Evolutionary conservation across 2,329 filamentous ascomycete species (phyloP).

Genomic region (Fusarium sp.): DNA sequence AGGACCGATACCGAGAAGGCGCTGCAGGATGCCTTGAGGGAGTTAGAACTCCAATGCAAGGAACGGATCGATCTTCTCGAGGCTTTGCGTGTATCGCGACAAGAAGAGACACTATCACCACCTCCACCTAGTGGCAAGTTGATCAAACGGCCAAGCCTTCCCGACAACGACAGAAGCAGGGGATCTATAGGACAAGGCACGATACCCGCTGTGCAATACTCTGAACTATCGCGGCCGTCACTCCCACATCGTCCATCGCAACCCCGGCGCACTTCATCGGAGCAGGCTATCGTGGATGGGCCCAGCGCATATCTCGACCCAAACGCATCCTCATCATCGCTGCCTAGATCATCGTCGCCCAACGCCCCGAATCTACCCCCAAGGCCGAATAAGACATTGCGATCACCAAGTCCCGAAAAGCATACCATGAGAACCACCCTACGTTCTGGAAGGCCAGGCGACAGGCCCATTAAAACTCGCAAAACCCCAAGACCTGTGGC

Average conservation of each 20-base stretch:
- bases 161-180: conserved; percentile 44
- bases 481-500: conserved; percentile 53
- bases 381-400: conserved; percentile 51
- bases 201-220: conserved; percentile 80
- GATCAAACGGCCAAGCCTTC: conserved; percentile 33
- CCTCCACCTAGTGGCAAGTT: conserved; percentile 33
- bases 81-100: conserved; percentile 73
- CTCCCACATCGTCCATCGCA: conserved; percentile 65
- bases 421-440: conserved; percentile 69
- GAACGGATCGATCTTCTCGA: conserved; percentile 90
- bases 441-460: conserved; percentile 56
- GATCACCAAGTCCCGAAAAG: conserved; percentile 66
- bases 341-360: conserved; percentile 47
- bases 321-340: conserved; percentile 20
- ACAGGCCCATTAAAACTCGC: conserved; percentile 53
- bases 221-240: conserved; percentile 76
- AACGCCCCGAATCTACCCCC: conserved; percentile 41
- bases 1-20: conserved; percentile 84
- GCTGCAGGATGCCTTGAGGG: conserved; percentile 78
- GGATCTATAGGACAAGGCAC: conserved; percentile 82
- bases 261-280: conserved; percentile 62
- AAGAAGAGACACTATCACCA: conserved; percentile 45
- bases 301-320: conserved; percentile 36
- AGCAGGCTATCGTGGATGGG: conserved; percentile 53
- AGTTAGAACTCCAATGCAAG: conserved; percentile 90